A percentile compares a stretch with the other conserved stretches of the same genome.
Conservation (phyloP, 257 asterid genomes). For the Perilla frutescens region DNA sequence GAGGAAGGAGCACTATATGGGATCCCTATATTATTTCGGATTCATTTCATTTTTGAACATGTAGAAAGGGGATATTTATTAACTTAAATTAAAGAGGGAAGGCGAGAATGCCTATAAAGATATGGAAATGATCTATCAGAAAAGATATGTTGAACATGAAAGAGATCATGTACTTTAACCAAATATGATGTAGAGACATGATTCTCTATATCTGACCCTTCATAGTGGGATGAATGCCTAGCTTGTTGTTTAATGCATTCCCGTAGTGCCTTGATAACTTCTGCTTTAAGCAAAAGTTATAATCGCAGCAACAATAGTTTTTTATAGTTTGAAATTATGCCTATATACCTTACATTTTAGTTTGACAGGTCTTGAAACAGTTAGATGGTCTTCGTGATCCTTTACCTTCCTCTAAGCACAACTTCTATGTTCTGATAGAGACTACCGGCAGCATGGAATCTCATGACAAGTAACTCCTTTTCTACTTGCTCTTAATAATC, state of each 20-base stretch:
- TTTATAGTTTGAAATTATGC: conserved; percentile 9
- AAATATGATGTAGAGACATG: no score
- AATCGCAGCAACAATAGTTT: conserved; percentile 8
- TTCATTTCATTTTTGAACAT: background rate
- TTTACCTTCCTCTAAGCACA: conserved; percentile 78
- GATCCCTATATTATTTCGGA: conserved; percentile 12
- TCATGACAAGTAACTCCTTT: conserved; percentile 79
- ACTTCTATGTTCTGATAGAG: conserved; percentile 91
- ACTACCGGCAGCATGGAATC: conserved; percentile 92
- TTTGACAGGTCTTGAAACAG: conserved; percentile 83
- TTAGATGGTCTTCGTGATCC: conserved; percentile 96
- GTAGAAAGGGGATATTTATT: background rate
- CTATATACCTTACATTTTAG: conserved; percentile 18
- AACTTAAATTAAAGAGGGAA: background rate
- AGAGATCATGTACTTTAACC: background rate
- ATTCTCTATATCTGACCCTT: no score
- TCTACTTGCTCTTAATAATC: conserved; percentile 35
- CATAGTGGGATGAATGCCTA: no score
- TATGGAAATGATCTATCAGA: background rate
- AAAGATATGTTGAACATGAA: background rate
- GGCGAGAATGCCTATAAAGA: background rate
- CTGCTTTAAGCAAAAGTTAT: background rate
- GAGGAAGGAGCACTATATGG: no score
- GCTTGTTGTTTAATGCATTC: background rate
- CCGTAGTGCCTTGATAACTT: background rate